Evolutionary conservation across 1,284 basidiomycete species (phyloP).

Genomic region (Malassezia dermatis): DNA sequence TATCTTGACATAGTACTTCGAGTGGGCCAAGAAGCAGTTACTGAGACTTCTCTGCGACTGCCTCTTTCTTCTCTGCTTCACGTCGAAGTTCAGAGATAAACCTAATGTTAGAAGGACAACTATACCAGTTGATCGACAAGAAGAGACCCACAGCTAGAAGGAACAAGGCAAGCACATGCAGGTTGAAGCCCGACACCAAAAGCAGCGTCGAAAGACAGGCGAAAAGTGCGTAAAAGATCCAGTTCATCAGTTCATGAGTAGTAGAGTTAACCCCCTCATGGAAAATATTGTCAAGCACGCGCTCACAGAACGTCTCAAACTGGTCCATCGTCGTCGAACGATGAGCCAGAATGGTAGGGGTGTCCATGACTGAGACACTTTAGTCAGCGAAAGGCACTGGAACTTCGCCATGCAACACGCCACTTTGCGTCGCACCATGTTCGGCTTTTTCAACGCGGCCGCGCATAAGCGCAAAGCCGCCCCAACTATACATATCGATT

Average conservation of each 20-base stretch:
- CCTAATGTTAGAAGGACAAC: not conserved
- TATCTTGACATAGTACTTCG: not conserved
- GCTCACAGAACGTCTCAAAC: constrained; percentile 16
- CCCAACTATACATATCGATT: constrained; percentile 38
- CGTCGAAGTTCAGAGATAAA: constrained; percentile 9
- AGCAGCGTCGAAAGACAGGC: constrained; percentile 39
- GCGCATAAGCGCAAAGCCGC: constrained; percentile 11
- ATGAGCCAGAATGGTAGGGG: not conserved
- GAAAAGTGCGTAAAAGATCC: constrained; percentile 48
- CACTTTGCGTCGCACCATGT: not conserved
- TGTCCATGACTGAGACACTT: not conserved
- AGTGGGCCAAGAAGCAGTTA: not conserved
- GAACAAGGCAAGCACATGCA: constrained; percentile 47
- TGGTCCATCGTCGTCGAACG: not conserved
- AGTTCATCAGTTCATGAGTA: constrained; percentile 43
- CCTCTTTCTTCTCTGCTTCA: not conserved
- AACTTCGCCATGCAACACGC: not conserved
- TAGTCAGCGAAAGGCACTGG: not conserved
- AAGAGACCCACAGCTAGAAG: constrained; percentile 43
- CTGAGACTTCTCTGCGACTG: not conserved
- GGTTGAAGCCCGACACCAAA: constrained; percentile 41
- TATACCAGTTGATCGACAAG: constrained; percentile 48
- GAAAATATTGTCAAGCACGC: constrained; percentile 33
- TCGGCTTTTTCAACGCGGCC: not conserved
- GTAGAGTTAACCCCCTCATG: constrained; percentile 38